Evolutionary conservation across 2,329 filamentous ascomycete species (phyloP), one percentile per base, ranked within the genome.

Genomic region (Epichloe hybrida): DNA sequence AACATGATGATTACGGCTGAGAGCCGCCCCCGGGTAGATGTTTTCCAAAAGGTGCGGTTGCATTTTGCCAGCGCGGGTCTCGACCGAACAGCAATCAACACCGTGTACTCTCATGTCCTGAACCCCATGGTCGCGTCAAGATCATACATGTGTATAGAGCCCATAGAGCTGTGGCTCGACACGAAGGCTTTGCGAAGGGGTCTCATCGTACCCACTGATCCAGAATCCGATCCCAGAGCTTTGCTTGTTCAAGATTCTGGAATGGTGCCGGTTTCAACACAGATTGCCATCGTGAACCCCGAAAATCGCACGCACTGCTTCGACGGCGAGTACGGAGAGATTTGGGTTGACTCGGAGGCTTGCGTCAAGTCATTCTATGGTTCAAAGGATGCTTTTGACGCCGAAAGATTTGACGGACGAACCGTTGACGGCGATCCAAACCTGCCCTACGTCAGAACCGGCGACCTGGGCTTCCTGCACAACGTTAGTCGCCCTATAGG

Each of bases 61-160:
- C 91, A 97, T 64, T 98, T 98, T 66, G 88, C 90, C 0, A 78
- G 79, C 3, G 84, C 88, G 12, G 87, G 86, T 15, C 79, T 99
- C 41, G 94, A 98, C 65, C 80, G 88, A 48, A 98, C 91, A 2
- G 88, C 93, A 38, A 97, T 98, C 72, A 98, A 98, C 69, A 96
- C 94, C 0, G 91, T 97, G 38, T 99, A 98, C 69, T 95, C 90
- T 2, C 93, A 99, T 62, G 93, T 97, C 2, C 79, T 99, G 38
- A 98, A 98, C 63, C 93, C 93, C 1, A 99, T 99, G 93, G 79
- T 98, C 39, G 88, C 90, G 1, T 95, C 90, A 17, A 79, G 94
- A 39, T 96, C 90, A 46, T 99, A 99, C 70, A 99, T 98, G 93
- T 97, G 91, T 66, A 96, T 98, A 57, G 93, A 99, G 67, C 93